Evolutionary conservation across 2,329 filamentous ascomycete species (phyloP).

Genomic region (Cladorrhinum sp.): DNA sequence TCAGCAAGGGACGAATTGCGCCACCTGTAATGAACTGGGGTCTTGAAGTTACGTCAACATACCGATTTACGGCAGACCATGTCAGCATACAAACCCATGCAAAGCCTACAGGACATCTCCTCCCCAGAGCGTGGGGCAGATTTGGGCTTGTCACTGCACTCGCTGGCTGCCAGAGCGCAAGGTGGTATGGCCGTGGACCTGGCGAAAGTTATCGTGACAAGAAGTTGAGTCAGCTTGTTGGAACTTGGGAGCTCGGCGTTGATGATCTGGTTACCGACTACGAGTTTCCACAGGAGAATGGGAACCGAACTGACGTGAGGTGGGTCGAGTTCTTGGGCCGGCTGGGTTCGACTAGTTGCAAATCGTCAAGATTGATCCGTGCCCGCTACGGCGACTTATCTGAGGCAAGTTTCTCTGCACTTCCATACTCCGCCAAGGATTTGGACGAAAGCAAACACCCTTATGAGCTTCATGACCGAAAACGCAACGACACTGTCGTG

Average conservation of each 20-base stretch:
- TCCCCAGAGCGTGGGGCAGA: constrained; percentile 58
- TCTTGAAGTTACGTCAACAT: constrained; percentile 49
- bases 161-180: constrained; percentile 37
- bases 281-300: constrained; percentile 66
- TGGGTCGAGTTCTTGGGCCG: constrained; percentile 51
- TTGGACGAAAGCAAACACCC: constrained; percentile 56
- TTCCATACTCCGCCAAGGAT: constrained; percentile 54
- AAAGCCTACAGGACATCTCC: constrained; percentile 44
- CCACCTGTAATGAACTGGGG: constrained; percentile 64
- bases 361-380: constrained; percentile 35
- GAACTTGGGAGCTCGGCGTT: constrained; percentile 47
- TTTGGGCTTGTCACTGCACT: constrained; percentile 57
- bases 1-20: constrained; percentile 53
- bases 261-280: constrained; percentile 58
- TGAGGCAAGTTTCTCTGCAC: constrained; percentile 55
- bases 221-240: constrained; percentile 58
- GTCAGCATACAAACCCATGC: constrained; percentile 50
- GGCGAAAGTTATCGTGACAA: constrained; percentile 66
- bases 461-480: constrained; percentile 52
- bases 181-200: constrained; percentile 68
- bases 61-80: constrained; percentile 49
- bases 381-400: constrained; percentile 46
- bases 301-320: constrained; percentile 61
- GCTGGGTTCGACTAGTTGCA: background rate
- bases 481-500: constrained; percentile 51